Evolutionary conservation across 306 rosid species (phyloP).

Genomic region (Phaseolus lunatus): DNA sequence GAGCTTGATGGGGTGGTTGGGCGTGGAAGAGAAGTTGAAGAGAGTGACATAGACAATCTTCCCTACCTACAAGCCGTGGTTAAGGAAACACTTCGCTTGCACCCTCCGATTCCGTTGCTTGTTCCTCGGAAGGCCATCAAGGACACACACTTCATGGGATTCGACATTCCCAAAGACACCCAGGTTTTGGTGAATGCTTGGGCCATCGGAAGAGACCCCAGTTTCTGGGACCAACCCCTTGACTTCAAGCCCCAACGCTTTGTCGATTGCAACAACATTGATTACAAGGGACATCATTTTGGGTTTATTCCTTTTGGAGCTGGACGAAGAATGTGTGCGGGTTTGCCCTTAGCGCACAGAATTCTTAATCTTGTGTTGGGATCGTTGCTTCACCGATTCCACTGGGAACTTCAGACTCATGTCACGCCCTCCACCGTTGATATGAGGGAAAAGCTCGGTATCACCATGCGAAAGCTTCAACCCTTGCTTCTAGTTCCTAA

Average conservation of each 20-base stretch:
- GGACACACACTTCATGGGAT: conserved; percentile 57
- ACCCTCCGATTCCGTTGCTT: conserved; percentile 67
- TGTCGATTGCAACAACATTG: conserved; percentile 27
- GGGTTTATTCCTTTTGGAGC: conserved; percentile 63
- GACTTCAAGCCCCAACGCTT: conserved; percentile 63
- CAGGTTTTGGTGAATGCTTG: conserved; percentile 63
- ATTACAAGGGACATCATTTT: conserved; percentile 56
- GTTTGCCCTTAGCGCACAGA: conserved; percentile 59
- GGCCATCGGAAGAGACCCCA: conserved; percentile 74
- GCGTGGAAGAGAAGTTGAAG: conserved; percentile 46
- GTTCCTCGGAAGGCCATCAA: conserved; percentile 56
- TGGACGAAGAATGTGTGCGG: conserved; percentile 68
- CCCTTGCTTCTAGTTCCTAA: conserved; percentile 61
- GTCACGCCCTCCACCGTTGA: conserved; percentile 53
- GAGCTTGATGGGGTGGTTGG: conserved; percentile 57
- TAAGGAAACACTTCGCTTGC: conserved; percentile 61
- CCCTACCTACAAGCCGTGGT: conserved; percentile 53
- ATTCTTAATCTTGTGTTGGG: conserved; percentile 54
- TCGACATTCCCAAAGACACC: conserved; percentile 57
- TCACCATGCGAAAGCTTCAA: conserved; percentile 49
- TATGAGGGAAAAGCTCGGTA: conserved; percentile 55
- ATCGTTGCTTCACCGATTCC: conserved; percentile 62
- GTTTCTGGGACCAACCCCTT: conserved; percentile 54
- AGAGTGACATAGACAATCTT: conserved; percentile 61
- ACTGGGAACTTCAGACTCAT: conserved; percentile 55